A percentile compares a stretch with the other conserved stretches of the same genome.
phyloP scores from a whole-genome alignment of 495 filamentous ascomycete genomes.

The Extremus antarcticus region DNA sequence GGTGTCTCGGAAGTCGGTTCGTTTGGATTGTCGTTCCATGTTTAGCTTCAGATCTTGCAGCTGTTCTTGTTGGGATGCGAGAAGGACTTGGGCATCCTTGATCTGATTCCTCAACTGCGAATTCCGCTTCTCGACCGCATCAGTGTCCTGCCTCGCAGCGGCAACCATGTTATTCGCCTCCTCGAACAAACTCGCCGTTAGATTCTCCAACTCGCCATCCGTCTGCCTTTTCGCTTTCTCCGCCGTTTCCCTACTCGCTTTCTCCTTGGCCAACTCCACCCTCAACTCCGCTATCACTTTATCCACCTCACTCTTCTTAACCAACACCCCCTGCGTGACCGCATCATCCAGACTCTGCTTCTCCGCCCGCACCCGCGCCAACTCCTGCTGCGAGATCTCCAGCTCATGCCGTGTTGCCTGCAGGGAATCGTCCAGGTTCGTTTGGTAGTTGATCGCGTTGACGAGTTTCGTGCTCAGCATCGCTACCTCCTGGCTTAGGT shows the following conservation, averaged over 20 bases:
- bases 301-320: constrained; percentile 56
- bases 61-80: constrained; percentile 87
- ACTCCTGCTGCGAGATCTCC: constrained; percentile 56
- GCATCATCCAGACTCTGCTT: constrained; percentile 61
- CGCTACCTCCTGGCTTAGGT: constrained; percentile 79
- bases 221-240: constrained; percentile 66
- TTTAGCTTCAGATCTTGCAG: constrained; percentile 79
- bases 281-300: constrained; percentile 60
- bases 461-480: constrained; percentile 89
- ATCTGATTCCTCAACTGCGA: constrained; percentile 69
- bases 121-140: constrained; percentile 58
- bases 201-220: constrained; percentile 72
- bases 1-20: constrained; percentile 41
- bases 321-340: constrained; percentile 59
- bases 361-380: constrained; percentile 56
- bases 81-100: constrained; percentile 72
- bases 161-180: constrained; percentile 98
- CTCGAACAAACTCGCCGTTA: constrained; percentile 85
- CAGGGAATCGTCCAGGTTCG: constrained; percentile 78
- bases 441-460: constrained; percentile 95
- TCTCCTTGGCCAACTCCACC: constrained; percentile 54
- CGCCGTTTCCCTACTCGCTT: constrained; percentile 41
- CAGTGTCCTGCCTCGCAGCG: constrained; percentile 58
- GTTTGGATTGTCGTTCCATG: constrained; percentile 72
- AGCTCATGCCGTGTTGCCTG: constrained; percentile 73